Percentiles rank a stretch among this genome's conserved stretches.
Evolutionary conservation across 148 eudicot species (phyloP).

Genomic region (Camellia sinensis): DNA sequence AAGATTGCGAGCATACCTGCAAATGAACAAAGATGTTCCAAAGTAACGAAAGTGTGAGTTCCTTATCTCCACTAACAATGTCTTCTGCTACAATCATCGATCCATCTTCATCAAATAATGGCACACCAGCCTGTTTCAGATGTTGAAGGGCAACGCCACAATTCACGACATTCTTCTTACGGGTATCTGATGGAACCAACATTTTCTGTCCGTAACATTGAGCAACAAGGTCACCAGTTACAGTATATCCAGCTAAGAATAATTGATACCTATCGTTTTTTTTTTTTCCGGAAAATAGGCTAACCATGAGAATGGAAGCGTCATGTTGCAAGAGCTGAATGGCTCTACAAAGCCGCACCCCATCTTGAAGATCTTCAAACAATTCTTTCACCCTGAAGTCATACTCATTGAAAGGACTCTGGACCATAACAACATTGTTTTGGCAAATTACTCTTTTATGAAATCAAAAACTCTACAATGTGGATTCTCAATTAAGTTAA

Average conservation of each 20-base stretch:
- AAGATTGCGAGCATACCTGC: slow-evolving; percentile 50
- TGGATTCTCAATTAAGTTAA: slow-evolving; percentile 2
- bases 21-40: slow-evolving; percentile 90
- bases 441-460: slow-evolving; percentile 7
- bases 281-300: slow-evolving; percentile 10
- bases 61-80: slow-evolving; percentile 78
- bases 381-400: slow-evolving; percentile 67
- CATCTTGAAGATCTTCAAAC: slow-evolving; percentile 81
- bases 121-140: slow-evolving; percentile 68
- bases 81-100: slow-evolving; percentile 58
- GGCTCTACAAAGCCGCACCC: slow-evolving; percentile 83
- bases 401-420: slow-evolving; percentile 79
- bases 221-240: slow-evolving; percentile 3
- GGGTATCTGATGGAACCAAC: slow-evolving; percentile 71
- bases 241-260: background rate
- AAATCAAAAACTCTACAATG: background rate
- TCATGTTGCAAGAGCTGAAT: slow-evolving; percentile 79
- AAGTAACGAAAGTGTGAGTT: slow-evolving; percentile 72
- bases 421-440: slow-evolving; percentile 27
- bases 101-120: slow-evolving; percentile 76
- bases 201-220: slow-evolving; percentile 59
- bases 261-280: background rate
- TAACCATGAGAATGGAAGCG: slow-evolving; percentile 69
- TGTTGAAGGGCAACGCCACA: slow-evolving; percentile 71
- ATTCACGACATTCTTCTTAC: slow-evolving; percentile 67